Base-by-base conservation (phyloP, 1,284 basidiomycete genomes). In the Cutaneotrichosporon arboriforme region DNA sequence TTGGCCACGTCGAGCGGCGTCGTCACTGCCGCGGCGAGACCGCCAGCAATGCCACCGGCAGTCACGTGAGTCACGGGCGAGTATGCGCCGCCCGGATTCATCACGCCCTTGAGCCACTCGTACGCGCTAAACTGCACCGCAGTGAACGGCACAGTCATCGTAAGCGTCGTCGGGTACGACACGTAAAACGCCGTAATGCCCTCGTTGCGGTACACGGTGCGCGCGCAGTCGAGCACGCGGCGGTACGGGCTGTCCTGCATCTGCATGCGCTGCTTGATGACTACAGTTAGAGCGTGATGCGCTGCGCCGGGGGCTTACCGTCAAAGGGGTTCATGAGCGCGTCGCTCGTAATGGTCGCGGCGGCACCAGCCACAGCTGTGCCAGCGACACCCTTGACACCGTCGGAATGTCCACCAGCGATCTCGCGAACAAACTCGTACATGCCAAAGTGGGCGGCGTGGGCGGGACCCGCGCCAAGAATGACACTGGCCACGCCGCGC, bases 261-360 rank as follows among this genome's bases (percentile, higher is more conserved):
- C 77, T 98, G 94, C 96, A 98, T 97, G 49, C 94, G 85, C 79
- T 98, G 94, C 78, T 98, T 98, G 78, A 98, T 90, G 61, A 98
- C 94, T 94, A 71, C 50, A 43, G 44, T 49, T 12, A 56, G 45
- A 31, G 21, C 14, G 0, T 8, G 20, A 2, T 20, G 1, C 8
- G 15, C 18, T 8, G 21, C 26, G 4, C 12, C 20, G 34, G 12
- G 42, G 75, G 10, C 84, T 72, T 72, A 94, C 92, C 92, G 77
- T 99, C 96, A 71, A 99, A 99, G 4, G 96, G 96, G 76, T 98
- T 99, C 96, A 99, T 99, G 55, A 98, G 80, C 8, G 94, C 94
- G 77, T 99, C 96, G 54, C 88, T 88, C 2, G 91, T 88, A 64
- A 96, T 88, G 18, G 94, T 97, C 0, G 96, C 96, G 1, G 86